Base-by-base conservation (phyloP, 208 protist species). In the Trypanosoma avium region DNA sequence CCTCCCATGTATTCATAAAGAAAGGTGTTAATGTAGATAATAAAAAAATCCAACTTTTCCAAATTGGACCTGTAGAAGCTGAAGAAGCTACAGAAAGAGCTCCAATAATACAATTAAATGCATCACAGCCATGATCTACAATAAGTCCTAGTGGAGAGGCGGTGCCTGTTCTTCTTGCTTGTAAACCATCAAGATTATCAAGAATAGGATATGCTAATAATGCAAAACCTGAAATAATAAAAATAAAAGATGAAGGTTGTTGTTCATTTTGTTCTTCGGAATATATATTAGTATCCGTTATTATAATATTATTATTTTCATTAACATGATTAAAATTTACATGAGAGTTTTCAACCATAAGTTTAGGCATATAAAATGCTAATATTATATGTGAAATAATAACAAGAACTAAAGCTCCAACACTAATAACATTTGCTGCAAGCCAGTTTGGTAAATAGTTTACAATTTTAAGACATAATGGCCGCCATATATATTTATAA, bases 121-220 rank as follows among this genome's bases (percentile, higher is more conserved):
- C 86, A 60, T 95, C 88, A 66, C 88, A 96, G 42, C 88, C 97
- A 77, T 98, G 95, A 61, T 98, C 97, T 66, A 98, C 89, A n/a
- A 98, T 78, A 29, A 98, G 74, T 2, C 97, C 97, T 4, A 98
- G 82, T n/a, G 97, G 95, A 4, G 88, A 96, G 4, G 86, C 88
- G 19, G 77, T 95, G 38, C 78, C 73, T 9, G 93, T 97, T 54
- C 91, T 77, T 30, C 93, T 82, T 0, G 97, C 97, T 53, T 98
- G 97, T 47, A 97, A 81, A 9, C 97, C 97, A 68, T 98, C 97
- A 4, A 96, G 68, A 67, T 97, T 97, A 62, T 98, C 97, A 24
- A 98, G 81, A 13, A 95, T 77, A 77, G 94, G 77, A 55, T 96
- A 96, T 13, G 81, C n/a, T 12, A 95, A 75, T 2, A 97, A 67